phyloP scores from a whole-genome alignment of 208 protist genomes.

The Trypanosoma caninum region DNA sequence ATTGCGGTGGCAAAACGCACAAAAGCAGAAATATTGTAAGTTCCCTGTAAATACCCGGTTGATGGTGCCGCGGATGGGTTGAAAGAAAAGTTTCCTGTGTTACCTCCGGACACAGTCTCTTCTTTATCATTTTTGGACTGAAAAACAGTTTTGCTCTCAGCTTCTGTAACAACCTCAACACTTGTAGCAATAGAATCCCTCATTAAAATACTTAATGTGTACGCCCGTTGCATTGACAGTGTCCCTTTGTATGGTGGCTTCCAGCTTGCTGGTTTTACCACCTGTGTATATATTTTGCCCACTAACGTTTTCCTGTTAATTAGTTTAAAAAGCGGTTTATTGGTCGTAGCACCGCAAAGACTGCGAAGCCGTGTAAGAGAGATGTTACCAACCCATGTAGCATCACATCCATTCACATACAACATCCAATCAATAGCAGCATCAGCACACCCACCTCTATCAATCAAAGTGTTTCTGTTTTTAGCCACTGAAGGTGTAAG shows the following conservation, averaged over 20 bases:
- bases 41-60: background rate
- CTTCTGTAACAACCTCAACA: constrained; percentile 8
- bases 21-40: constrained; percentile 29
- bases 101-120: background rate
- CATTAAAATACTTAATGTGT: constrained; percentile 54
- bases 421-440: constrained; percentile 67
- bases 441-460: constrained; percentile 8
- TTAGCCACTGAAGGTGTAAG: constrained; percentile 65
- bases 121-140: background rate
- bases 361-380: constrained; percentile 64
- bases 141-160: background rate
- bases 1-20: constrained; percentile 49
- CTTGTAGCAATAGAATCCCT: constrained; percentile 52
- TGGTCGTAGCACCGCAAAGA: constrained; percentile 49
- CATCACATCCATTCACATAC: constrained; percentile 83
- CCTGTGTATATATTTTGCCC: constrained; percentile 78
- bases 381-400: constrained; percentile 75
- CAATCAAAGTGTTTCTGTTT: background rate
- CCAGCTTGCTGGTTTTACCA: constrained; percentile 68
- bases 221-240: constrained; percentile 32
- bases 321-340: constrained; percentile 55
- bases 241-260: constrained; percentile 40
- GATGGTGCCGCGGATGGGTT: background rate
- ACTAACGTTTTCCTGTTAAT: constrained; percentile 42
- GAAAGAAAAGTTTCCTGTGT: background rate